Evolutionary conservation across 169 alveolate genomes (phyloP).

Genomic region (Cryptosporidium xiaoi): DNA sequence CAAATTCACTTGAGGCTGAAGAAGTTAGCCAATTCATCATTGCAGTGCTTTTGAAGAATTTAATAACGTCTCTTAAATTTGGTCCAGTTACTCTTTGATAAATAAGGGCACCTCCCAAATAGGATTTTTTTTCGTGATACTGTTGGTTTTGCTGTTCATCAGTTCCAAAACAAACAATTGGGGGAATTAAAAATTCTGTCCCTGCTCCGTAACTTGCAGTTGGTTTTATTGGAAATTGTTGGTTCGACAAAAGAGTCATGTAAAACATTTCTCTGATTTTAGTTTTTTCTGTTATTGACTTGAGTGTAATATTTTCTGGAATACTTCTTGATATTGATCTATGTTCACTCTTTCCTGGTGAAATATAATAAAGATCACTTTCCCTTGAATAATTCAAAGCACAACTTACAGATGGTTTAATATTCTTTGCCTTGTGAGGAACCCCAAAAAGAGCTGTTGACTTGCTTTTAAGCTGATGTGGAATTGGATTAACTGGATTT

Average conservation of each 20-base stretch:
- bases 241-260: slow-evolving; percentile 43
- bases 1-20: neutral
- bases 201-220: slow-evolving; percentile 65
- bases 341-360: slow-evolving; percentile 54
- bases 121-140: slow-evolving; percentile 36
- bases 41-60: slow-evolving; percentile 48
- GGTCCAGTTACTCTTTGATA: slow-evolving; percentile 65
- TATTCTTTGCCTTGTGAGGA: slow-evolving; percentile 51
- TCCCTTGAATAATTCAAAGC: slow-evolving; percentile 13
- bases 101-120: slow-evolving; percentile 53
- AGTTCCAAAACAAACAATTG: slow-evolving; percentile 66
- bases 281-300: slow-evolving; percentile 29
- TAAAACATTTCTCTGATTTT: slow-evolving; percentile 63
- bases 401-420: slow-evolving; percentile 37
- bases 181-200: slow-evolving; percentile 39
- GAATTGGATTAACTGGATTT: slow-evolving; percentile 36
- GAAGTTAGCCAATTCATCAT: slow-evolving; percentile 34
- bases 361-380: slow-evolving; percentile 26
- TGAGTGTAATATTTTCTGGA: slow-evolving; percentile 48
- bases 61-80: slow-evolving; percentile 23
- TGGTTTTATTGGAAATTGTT: slow-evolving; percentile 57
- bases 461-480: slow-evolving; percentile 39
- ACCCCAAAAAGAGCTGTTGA: slow-evolving; percentile 45
- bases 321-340: slow-evolving; percentile 29
- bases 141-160: slow-evolving; percentile 33